These are phyloP conservation scores for Iberis amara DNA, from an alignment of 441 rosid species.

Conservation along the genomic window DNA sequence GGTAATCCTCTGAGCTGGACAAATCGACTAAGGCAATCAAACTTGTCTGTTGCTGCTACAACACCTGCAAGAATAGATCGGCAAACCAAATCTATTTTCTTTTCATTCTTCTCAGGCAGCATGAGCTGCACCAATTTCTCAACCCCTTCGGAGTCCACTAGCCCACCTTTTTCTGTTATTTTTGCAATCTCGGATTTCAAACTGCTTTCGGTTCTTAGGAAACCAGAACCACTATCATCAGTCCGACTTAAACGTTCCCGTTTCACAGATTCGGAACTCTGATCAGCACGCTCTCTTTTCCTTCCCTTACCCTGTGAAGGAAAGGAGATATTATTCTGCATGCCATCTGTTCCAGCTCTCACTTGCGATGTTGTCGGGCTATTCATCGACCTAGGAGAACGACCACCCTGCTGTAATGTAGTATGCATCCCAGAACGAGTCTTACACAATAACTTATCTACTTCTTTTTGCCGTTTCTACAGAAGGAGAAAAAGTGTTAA, in stretches of 20 bases:
- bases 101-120: slow-evolving; percentile 58
- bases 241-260: slow-evolving; percentile 54
- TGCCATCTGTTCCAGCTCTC: slow-evolving; percentile 51
- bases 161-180: slow-evolving; percentile 79
- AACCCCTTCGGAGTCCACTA: slow-evolving; percentile 69
- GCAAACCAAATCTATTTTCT: slow-evolving; percentile 61
- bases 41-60: slow-evolving; percentile 71
- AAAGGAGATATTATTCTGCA: slow-evolving; percentile 50
- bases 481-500: slow-evolving; percentile 18
- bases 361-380: slow-evolving; percentile 70
- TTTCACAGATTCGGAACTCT: slow-evolving; percentile 60
- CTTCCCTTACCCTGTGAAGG: slow-evolving; percentile 77
- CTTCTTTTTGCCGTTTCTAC: slow-evolving; percentile 79
- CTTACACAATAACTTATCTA: slow-evolving; percentile 67
- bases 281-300: slow-evolving; percentile 90
- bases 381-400: slow-evolving; percentile 73
- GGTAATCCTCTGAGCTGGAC: slow-evolving; percentile 84
- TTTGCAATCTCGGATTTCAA: slow-evolving; percentile 68
- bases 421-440: slow-evolving; percentile 73
- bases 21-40: slow-evolving; percentile 71
- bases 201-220: slow-evolving; percentile 44
- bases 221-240: slow-evolving; percentile 63
- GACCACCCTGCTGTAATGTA: slow-evolving; percentile 67
- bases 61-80: slow-evolving; percentile 69
- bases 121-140: slow-evolving; percentile 77